Base-by-base conservation (phyloP, 148 eudicot genomes). In the Simmondsia chinensis region DNA sequence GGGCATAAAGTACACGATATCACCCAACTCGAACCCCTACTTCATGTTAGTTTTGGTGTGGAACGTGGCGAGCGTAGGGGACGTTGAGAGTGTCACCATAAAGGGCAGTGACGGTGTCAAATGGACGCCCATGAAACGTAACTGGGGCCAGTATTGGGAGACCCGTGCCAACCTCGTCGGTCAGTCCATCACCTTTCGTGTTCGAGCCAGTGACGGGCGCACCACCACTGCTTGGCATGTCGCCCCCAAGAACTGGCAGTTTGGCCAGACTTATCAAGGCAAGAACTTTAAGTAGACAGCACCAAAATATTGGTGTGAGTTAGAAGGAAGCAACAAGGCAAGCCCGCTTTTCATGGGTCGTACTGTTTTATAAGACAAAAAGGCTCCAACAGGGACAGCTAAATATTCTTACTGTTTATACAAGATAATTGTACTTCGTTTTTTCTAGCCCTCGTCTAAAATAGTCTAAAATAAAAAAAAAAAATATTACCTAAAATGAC, bases 1-100 rank as follows among this genome's bases (percentile, higher is more conserved):
- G 39, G 96, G 96, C n/a, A 69, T 82, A 4, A 54, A 63, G 12
- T 87, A 79, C 71, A 74, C 77, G 0, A 65, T 87, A 40, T 64
- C 64, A 0, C 9, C 54, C 3, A 49, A 47, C 0, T 82, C 94
- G 11, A 76, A 72, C 53, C 71, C 75, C 0, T 69, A 68, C 33
- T 87, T 71, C 65, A 44, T 56, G 9, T 9, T 69, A 43, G 73
- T 87, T 20, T 21, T 68, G 48, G 65, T 87, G 10, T 69, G 67
- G 43, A 87, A 87, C 23, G 96, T 87, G 0, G 96, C 72, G 5
- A 89, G 89, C 2, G 82, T 94, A 4, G 94, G 96, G 3, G 82
- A 76, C 26, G 66, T 87, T 1, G 32, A 48, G 6, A 15, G 37
- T n/a, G 65, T 87, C 14, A 12, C 37, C 61, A 52, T 87, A 26